A percentile compares a stretch with the other conserved stretches of the same genome.
These are phyloP conservation scores for Bothriochloa decipiens DNA, from an alignment of 176 grass and related monocot genomes.

Conservation along the genomic window DNA sequence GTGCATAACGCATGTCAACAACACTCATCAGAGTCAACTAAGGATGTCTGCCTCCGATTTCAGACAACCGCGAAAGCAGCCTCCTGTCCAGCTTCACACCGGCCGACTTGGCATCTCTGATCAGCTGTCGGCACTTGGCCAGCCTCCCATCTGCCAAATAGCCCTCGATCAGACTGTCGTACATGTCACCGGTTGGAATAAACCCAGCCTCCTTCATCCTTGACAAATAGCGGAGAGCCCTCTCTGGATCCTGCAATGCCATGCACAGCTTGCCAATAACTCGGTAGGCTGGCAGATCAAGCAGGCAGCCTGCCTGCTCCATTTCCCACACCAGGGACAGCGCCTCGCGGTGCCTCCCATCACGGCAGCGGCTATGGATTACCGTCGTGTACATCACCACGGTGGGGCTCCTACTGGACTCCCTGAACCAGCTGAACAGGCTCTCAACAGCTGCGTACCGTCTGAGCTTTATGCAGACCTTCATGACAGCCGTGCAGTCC, in stretches of 20 bases:
- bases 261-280: conserved; percentile 74
- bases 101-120: conserved; percentile 57
- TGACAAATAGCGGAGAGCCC: conserved; percentile 62
- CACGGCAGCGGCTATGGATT: conserved; percentile 69
- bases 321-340: conserved; percentile 85
- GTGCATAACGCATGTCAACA: not conserved
- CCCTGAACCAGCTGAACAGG: conserved; percentile 75
- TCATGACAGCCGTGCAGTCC: conserved; percentile 87
- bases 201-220: conserved; percentile 83
- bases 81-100: conserved; percentile 63
- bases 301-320: conserved; percentile 59
- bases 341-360: conserved; percentile 60
- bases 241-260: conserved; percentile 60
- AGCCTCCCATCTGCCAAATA: conserved; percentile 55
- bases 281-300: conserved; percentile 84
- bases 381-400: conserved; percentile 92
- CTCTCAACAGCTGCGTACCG: conserved; percentile 65
- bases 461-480: conserved; percentile 76
- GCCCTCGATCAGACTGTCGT: conserved; percentile 55
- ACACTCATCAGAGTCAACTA: not conserved
- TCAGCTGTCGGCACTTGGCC: conserved; percentile 66
- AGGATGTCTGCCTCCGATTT: conserved; percentile 15
- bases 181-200: conserved; percentile 67
- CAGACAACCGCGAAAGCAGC: conserved; percentile 40
- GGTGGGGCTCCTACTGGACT: conserved; percentile 32